phyloP scores from a whole-genome alignment of 345 rosid genomes.

The Moringa oleifera region DNA sequence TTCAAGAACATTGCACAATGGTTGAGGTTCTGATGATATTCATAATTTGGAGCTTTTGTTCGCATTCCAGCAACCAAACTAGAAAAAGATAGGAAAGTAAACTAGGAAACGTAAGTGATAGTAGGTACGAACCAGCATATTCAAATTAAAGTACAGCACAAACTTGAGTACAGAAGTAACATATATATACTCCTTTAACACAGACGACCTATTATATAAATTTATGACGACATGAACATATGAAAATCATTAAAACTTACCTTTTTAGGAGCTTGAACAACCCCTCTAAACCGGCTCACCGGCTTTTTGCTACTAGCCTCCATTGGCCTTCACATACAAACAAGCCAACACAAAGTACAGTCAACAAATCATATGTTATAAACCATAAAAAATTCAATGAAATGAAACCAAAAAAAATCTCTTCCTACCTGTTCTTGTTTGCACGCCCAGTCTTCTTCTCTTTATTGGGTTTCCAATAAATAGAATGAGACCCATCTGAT shows the following conservation, averaged over 20 bases:
- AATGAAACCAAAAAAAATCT: background rate
- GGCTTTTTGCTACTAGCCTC: slow-evolving; percentile 78
- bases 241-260: slow-evolving; percentile 18
- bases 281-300: slow-evolving; percentile 67
- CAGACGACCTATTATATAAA: too few species aligned
- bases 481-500: slow-evolving; percentile 61
- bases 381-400: background rate
- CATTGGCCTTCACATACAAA: slow-evolving; percentile 44
- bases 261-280: slow-evolving; percentile 72
- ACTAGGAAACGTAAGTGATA: too few species aligned
- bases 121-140: too few species aligned
- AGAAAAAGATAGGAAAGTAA: too few species aligned
- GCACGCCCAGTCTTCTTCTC: slow-evolving; percentile 51
- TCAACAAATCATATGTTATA: background rate
- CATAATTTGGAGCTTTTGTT: background rate
- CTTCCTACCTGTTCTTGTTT: slow-evolving; percentile 60
- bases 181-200: too few species aligned
- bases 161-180: too few species aligned
- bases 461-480: slow-evolving; percentile 21
- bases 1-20: too few species aligned
- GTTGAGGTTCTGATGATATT: background rate
- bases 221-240: too few species aligned
- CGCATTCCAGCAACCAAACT: background rate
- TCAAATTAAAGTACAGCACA: too few species aligned
- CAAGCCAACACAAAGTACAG: background rate